Conservation (phyloP, 768 basidiomycete species). For the Psilocybe azurescens region DNA sequence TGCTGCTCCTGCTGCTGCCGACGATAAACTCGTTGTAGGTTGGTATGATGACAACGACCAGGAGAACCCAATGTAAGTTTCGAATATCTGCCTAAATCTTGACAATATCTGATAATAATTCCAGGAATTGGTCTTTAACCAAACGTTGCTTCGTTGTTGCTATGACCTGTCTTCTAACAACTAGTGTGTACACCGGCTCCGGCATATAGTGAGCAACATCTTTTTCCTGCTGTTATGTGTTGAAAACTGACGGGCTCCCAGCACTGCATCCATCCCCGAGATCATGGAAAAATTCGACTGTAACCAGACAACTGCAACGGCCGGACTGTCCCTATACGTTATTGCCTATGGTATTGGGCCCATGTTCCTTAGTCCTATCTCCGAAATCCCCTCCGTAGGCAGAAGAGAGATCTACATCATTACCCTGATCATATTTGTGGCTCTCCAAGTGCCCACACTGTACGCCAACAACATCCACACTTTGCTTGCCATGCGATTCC, state of each 20-base stretch:
- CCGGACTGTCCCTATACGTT: constrained; percentile 5
- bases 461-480: constrained; percentile 10
- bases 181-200: constrained; percentile 5
- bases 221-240: not conserved
- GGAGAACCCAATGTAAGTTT: not conserved
- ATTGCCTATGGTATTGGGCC: constrained; percentile 11
- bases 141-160: constrained; percentile 2
- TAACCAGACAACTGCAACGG: constrained; percentile 3
- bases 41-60: constrained; percentile 4
- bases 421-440: constrained; percentile 1
- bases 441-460: constrained; percentile 2
- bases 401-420: constrained; percentile 4
- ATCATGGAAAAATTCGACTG: constrained; percentile 2
- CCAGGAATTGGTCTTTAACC: constrained; percentile 2
- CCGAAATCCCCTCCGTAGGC: constrained; percentile 4
- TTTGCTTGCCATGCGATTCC: constrained; percentile 5
- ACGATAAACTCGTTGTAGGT: not conserved
- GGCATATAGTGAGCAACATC: constrained; percentile 3
- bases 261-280: constrained; percentile 6
- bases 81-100: no score
- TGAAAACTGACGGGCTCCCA: not conserved
- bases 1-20: not conserved
- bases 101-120: not conserved
- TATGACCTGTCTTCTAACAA: constrained; percentile 4
- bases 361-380: constrained; percentile 5